These are phyloP conservation scores for Raphanus hybrid DNA, from an alignment of 441 rosid genomes.

Conservation along the genomic window DNA sequence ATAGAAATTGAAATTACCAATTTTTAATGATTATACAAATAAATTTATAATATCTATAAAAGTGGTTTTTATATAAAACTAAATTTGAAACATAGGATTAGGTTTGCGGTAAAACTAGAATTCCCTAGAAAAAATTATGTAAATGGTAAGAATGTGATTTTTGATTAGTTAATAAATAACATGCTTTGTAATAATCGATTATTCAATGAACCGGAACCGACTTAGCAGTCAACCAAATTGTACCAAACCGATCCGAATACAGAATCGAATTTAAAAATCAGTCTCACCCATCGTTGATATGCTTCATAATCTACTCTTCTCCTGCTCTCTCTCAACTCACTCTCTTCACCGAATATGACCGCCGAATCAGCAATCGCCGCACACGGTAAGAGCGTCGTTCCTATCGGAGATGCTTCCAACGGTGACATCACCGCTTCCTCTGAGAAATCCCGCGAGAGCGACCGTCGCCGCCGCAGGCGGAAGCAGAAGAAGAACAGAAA, in stretches of 20 bases:
- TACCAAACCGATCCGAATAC: background rate
- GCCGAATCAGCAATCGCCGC: constrained; percentile 49
- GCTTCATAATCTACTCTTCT: background rate
- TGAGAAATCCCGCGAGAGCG: constrained; percentile 75
- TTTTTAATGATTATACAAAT: no score
- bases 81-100: no score
- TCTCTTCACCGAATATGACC: constrained; percentile 48
- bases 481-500: constrained; percentile 93
- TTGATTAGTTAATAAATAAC: no score
- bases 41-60: no score
- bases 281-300: background rate
- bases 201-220: constrained; percentile 15
- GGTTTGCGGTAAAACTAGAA: no score
- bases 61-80: no score
- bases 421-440: constrained; percentile 40
- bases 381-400: constrained; percentile 47
- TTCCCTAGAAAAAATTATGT: no score
- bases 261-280: background rate
- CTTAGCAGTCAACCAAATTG: background rate
- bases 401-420: constrained; percentile 62
- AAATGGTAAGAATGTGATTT: background rate
- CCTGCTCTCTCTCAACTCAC: background rate
- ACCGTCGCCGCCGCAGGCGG: constrained; percentile 94
- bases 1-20: no score
- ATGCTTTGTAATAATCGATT: background rate